Evolutionary conservation across 176 grass and related monocot species (phyloP).

Genomic region (Lolium rigidum): DNA sequence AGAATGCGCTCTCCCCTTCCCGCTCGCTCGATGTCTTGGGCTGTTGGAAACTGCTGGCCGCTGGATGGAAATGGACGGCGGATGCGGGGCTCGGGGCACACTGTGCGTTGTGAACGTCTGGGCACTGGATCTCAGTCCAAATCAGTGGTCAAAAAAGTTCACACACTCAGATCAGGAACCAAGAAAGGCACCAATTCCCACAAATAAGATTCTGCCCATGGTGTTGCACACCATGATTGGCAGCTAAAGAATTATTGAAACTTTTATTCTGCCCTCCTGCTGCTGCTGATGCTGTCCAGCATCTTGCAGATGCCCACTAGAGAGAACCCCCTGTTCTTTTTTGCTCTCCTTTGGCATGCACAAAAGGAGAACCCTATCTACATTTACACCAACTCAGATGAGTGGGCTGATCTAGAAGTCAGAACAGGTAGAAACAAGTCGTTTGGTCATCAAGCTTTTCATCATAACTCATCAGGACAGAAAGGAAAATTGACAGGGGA

Average conservation of each 20-base stretch:
- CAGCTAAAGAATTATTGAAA: slow-evolving; percentile 51
- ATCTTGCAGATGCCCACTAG: slow-evolving; percentile 53
- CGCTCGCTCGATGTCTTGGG: no score
- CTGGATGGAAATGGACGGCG: no score
- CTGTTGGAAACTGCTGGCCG: no score
- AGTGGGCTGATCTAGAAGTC: slow-evolving; percentile 23
- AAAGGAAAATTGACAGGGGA: slow-evolving; percentile 36
- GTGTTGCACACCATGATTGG: slow-evolving; percentile 47
- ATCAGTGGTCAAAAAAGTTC: slow-evolving; percentile 50
- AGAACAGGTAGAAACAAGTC: slow-evolving; percentile 23
- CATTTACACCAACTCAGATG: slow-evolving; percentile 30
- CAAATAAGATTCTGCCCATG: slow-evolving; percentile 54
- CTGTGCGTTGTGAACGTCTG: no score
- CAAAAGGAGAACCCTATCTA: slow-evolving; percentile 52
- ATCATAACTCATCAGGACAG: slow-evolving; percentile 50
- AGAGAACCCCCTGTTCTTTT: slow-evolving; percentile 19
- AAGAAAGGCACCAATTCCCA: slow-evolving; percentile 15
- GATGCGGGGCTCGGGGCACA: no score
- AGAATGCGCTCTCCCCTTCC: no score
- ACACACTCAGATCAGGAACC: slow-evolving; percentile 8
- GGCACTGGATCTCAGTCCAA: slow-evolving; percentile 12
- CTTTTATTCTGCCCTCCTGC: slow-evolving; percentile 31
- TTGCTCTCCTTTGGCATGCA: slow-evolving; percentile 25
- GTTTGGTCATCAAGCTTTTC: slow-evolving; percentile 48
- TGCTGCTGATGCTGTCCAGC: slow-evolving; percentile 55